Evolutionary conservation across 139 green algal species (phyloP).

Genomic region (Auxenochlorella pyrenoidosa): DNA sequence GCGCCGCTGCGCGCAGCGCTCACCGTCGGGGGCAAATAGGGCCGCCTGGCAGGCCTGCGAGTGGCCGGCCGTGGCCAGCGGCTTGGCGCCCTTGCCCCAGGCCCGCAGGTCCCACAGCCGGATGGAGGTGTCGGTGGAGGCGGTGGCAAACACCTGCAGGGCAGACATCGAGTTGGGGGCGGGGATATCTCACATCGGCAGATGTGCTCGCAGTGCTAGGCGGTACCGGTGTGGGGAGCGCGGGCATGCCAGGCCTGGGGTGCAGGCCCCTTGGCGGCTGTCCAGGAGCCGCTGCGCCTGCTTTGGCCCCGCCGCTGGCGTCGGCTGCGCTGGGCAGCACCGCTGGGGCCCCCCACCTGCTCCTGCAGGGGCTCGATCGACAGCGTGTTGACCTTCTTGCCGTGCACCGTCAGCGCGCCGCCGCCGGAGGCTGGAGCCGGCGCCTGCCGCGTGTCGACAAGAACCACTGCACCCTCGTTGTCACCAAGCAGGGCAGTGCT

Average conservation of each 20-base stretch:
- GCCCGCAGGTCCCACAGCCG: slow-evolving; percentile 71
- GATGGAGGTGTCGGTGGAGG: slow-evolving; percentile 75
- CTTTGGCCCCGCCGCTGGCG: too few species aligned
- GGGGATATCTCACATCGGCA: neutral
- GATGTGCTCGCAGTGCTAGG: too few species aligned
- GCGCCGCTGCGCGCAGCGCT: too few species aligned
- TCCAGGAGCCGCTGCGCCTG: too few species aligned
- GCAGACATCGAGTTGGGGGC: neutral
- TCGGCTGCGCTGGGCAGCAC: neutral
- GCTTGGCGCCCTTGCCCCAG: slow-evolving; percentile 44
- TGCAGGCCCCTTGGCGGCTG: too few species aligned
- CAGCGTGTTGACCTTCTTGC: slow-evolving; percentile 75
- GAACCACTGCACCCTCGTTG: slow-evolving; percentile 36
- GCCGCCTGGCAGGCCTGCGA: slow-evolving; percentile 68
- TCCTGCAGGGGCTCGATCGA: slow-evolving; percentile 41
- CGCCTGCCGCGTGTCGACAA: slow-evolving; percentile 31
- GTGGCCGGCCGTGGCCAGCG: slow-evolving; percentile 52
- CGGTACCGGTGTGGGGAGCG: too few species aligned
- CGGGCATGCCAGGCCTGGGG: too few species aligned
- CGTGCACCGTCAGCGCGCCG: slow-evolving; percentile 27
- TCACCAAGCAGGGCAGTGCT: slow-evolving; percentile 41
- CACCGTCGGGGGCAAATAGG: slow-evolving; percentile 72
- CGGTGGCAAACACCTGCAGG: slow-evolving; percentile 67
- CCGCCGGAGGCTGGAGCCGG: neutral
- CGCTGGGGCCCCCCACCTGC: slow-evolving; percentile 5